phyloP scores from a whole-genome alignment of 2,329 filamentous ascomycete species.

The Diaporthe helianthi region DNA sequence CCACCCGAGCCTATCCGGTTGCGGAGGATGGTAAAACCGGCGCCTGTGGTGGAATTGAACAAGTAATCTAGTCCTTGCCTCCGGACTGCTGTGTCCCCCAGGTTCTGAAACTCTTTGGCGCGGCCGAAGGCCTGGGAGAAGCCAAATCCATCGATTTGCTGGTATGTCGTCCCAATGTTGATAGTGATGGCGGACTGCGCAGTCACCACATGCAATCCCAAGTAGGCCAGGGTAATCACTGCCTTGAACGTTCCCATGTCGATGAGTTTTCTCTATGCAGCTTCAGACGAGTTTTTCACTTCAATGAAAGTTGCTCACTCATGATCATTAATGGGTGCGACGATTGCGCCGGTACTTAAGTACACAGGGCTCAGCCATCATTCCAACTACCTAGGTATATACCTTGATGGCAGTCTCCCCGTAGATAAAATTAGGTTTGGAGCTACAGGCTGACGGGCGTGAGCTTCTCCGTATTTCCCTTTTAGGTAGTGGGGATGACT shows the following conservation, averaged over 20 bases:
- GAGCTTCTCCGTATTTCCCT: slow-evolving; percentile 10
- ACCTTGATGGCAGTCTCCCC: background rate
- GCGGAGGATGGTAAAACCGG: slow-evolving; percentile 58
- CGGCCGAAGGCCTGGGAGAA: slow-evolving; percentile 56
- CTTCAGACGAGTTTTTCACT: too few species aligned
- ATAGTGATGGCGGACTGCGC: slow-evolving; percentile 42
- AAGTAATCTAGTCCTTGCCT: slow-evolving; percentile 52
- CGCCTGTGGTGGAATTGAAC: slow-evolving; percentile 53
- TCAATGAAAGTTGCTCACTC: background rate
- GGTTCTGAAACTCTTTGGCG: slow-evolving; percentile 49
- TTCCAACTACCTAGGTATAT: background rate
- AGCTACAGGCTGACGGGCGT: background rate
- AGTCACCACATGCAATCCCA: slow-evolving; percentile 3
- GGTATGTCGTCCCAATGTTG: slow-evolving; percentile 40
- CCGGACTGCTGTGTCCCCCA: slow-evolving; percentile 39
- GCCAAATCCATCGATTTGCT: slow-evolving; percentile 56
- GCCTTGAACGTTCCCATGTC: background rate
- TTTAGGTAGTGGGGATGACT: background rate
- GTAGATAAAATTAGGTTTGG: background rate
- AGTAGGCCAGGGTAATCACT: background rate
- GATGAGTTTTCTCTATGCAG: background rate
- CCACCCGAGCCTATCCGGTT: slow-evolving; percentile 53
- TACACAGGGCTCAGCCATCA: background rate
- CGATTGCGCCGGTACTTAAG: too few species aligned
- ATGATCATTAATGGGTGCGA: background rate